Evolutionary conservation across 129 eudicot species (phyloP), one percentile per base, ranked within the genome.

Genomic region (Flaveria sonorensis): DNA sequence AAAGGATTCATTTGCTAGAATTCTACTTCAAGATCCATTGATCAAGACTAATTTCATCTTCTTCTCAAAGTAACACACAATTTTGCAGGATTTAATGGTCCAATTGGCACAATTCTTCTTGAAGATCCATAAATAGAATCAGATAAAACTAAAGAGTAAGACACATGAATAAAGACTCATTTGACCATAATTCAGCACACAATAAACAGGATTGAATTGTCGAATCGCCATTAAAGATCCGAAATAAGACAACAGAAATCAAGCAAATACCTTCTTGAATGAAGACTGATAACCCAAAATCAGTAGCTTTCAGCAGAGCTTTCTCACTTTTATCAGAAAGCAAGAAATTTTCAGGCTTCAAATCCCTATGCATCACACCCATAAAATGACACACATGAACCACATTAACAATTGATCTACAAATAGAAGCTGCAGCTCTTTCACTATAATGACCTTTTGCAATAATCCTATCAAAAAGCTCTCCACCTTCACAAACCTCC

Each of bases 401-500:
- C 75, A 93, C 98, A 74, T 89, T 88, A 10, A 93, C 98, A 84
- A 93, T 93, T 24, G 85, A 76, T 83, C 97, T 87, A 47, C 96
- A 88, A 0, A 93, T 86, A 0, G 87, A 70, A 61, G 98, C 98
- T 14, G 98, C 98, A 76, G 90, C 92, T 72, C 88, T 84, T 64
- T 93, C 97, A 81, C 97, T 93, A 46, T 93, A 93, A 84, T 90
- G 96, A 20, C 98, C 98, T 73, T 93, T 88, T 0, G 96, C 89
- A 45, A 90, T 90, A 21, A 93, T 93, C 85, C 92, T 61, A 77
- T 93, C 98, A 55, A 93, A 93, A 63, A 93, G 87, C 89, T 93
- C 98, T 6, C 98, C 98, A 48, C 98, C 98, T 56, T 83, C 98
- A 72, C 98, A 92, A 61, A 92, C 77, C 83, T 92, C 98, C 98